Evolutionary conservation across 176 grass and related monocot species (phyloP).

Genomic region (Oryza brachyantha): DNA sequence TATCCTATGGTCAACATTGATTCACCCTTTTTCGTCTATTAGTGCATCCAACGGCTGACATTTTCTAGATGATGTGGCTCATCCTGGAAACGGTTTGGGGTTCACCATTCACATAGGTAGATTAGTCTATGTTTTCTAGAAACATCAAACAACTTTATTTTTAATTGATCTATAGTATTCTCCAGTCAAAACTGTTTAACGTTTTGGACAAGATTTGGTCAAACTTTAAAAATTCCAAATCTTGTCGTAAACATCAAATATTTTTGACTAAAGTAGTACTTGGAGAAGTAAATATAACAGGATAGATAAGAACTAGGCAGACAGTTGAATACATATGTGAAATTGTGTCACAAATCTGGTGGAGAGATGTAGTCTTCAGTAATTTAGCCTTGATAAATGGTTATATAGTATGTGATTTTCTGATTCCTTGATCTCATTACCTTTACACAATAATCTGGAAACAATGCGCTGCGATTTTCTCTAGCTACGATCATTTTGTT

Average conservation of each 20-base stretch:
- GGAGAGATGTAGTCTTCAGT: not conserved
- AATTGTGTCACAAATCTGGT: not conserved
- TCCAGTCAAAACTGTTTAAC: too few species aligned
- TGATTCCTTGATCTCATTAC: slow-evolving; percentile 8
- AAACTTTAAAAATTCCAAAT: too few species aligned
- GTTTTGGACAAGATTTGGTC: too few species aligned
- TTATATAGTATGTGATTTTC: not conserved
- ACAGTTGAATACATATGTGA: not conserved
- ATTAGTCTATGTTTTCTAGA: not conserved
- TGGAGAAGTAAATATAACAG: not conserved
- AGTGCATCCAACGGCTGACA: too few species aligned
- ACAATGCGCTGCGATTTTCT: not conserved
- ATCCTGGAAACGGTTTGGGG: too few species aligned
- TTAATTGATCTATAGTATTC: too few species aligned
- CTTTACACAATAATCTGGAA: not conserved
- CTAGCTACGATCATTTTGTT: not conserved
- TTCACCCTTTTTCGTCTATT: too few species aligned
- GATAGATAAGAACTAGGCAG: not conserved
- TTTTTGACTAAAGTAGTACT: too few species aligned
- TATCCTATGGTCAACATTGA: too few species aligned
- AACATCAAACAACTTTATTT: not conserved
- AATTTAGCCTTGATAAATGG: not conserved
- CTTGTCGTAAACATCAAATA: too few species aligned
- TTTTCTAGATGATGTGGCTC: too few species aligned
- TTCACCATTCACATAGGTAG: too few species aligned